phyloP scores from a whole-genome alignment of 306 rosid species.

The Carpinus viminea region DNA sequence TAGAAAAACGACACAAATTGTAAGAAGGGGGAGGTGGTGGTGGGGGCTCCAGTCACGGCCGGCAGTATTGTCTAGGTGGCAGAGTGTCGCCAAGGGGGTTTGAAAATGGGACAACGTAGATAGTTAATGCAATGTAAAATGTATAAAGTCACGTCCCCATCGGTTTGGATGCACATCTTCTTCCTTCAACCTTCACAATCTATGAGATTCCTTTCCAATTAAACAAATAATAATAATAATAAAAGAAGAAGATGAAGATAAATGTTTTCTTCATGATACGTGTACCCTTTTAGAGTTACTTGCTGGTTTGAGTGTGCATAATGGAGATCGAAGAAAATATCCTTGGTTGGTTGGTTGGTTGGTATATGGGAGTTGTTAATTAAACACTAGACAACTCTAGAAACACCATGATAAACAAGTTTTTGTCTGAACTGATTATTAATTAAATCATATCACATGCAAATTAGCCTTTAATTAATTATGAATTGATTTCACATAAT shows the following conservation, averaged over 20 bases:
- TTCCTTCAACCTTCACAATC: constrained; percentile 12
- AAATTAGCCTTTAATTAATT: no score
- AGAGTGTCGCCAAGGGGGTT: background rate
- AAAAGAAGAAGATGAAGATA: background rate
- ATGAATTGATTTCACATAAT: no score
- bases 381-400: background rate
- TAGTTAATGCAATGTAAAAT: background rate
- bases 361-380: no score
- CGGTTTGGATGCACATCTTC: constrained; percentile 5
- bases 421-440: no score
- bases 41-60: background rate
- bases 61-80: constrained; percentile 13
- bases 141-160: constrained; percentile 12
- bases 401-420: background rate
- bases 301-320: background rate
- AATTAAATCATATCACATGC: no score
- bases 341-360: background rate
- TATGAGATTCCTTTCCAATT: constrained; percentile 4
- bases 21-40: no score
- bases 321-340: background rate
- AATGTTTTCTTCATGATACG: background rate
- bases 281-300: background rate
- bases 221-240: background rate
- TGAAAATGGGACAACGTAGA: constrained; percentile 3
- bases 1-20: constrained; percentile 8